Base-by-base conservation (phyloP, 78 protist species). In the Creolimax fragrantissima region DNA sequence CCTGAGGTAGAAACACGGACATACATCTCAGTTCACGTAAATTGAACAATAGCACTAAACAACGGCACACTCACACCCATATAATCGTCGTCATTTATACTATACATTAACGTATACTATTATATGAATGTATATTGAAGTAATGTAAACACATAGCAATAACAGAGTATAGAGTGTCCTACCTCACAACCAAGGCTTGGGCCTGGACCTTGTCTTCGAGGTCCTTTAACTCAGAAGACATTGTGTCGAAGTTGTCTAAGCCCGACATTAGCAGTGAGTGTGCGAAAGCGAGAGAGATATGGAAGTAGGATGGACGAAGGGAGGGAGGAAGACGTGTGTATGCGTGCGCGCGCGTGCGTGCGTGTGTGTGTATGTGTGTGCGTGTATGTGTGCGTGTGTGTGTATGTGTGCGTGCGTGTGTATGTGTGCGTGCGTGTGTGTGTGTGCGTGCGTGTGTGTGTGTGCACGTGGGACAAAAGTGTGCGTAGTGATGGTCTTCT, bases 391-490 rank as follows among this genome's bases (percentile, higher is more conserved):
- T 11, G 11, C 11, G 11, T 47, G 11, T 47, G 11, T 47, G 11
- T 11, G 74, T 47, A 41, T 41, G 42, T 83, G 5, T 83, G 5
- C 37, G 86, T 5, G 86, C 86, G 11, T 5, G 86, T 5, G 86
- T 83, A 41, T 24, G 42, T 4, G 86, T 83, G 86, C 11, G 86
- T 5, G 86, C 11, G 86, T 83, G 86, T 83, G 86, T 5, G 86
- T 83, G 86, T 5, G 86, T 83, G 86, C 11, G 86, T 83, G 86
- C 11, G 86, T 5, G 86, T 83, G 86, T 5, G 86, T 5, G 86
- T 83, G 86, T 5, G 86, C 37, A 41, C 5, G 86, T 83, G 5
- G 35, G 86, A 47, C 37, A 17, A 58, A 5, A 39, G 86, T 83
- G 86, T 83, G 86, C 86, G 11, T 83, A 11, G 5, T 5, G 5